A percentile compares a stretch with the other conserved stretches of the same genome.
These are phyloP conservation scores for Kazachstania sp. DNA, from an alignment of 1,139 yeast species.

Conservation along the genomic window DNA sequence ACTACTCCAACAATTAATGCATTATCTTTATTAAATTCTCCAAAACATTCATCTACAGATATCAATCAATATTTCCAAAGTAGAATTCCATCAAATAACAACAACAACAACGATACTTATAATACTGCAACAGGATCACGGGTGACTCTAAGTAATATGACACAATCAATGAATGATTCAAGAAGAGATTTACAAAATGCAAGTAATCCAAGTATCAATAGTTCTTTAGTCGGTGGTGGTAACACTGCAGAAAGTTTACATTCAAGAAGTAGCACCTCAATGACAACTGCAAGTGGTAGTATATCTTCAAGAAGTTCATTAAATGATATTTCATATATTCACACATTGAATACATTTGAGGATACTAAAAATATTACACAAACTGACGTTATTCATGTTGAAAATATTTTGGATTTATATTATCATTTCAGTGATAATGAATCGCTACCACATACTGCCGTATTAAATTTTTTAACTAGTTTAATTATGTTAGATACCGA, in stretches of 20 bases:
- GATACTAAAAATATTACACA: neutral
- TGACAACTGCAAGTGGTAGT: neutral
- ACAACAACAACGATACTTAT: neutral
- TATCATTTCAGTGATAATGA: constrained; percentile 21
- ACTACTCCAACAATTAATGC: constrained; percentile 6
- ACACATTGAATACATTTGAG: neutral
- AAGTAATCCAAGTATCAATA: constrained; percentile 2
- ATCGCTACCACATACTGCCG: constrained; percentile 21
- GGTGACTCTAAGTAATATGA: neutral
- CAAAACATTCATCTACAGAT: constrained; percentile 5
- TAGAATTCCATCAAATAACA: constrained; percentile 3
- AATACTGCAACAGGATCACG: neutral
- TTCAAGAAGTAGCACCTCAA: neutral
- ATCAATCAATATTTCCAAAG: constrained; percentile 4
- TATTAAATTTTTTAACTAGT: constrained; percentile 19
- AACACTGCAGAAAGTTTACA: neutral
- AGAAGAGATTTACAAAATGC: neutral
- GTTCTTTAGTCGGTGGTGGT: neutral
- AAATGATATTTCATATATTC: neutral
- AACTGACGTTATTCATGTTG: constrained; percentile 11
- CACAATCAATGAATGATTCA: neutral
- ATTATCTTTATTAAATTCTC: constrained; percentile 4
- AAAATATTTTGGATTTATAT: constrained; percentile 17
- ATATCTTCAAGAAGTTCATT: neutral
- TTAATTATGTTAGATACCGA: constrained; percentile 23